A percentile compares a stretch with the other conserved stretches of the same genome.
Evolutionary conservation across 345 rosid genomes (phyloP).

Genomic region (Populus pruinosa): DNA sequence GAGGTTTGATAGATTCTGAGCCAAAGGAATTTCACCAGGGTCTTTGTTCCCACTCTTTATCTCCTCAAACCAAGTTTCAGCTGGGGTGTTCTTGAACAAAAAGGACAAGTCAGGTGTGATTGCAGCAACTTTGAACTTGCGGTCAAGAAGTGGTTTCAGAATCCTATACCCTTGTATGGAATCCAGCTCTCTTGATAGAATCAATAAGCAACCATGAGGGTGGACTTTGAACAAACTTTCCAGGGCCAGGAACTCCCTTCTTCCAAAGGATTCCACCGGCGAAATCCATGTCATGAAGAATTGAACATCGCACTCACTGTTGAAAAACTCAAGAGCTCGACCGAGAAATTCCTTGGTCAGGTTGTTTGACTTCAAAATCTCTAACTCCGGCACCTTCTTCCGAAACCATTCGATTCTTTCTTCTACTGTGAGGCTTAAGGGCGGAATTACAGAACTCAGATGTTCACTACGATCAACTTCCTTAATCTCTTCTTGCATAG

Average conservation of each 20-base stretch:
- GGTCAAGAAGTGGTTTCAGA: conserved; percentile 53
- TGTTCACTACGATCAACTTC: conserved; percentile 10
- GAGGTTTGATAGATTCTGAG: conserved; percentile 74
- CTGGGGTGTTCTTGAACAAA: conserved; percentile 62
- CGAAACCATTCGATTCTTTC: conserved; percentile 51
- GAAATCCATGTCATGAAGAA: conserved; percentile 93
- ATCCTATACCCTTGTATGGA: conserved; percentile 44
- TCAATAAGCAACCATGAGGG: conserved; percentile 61
- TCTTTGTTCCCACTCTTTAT: conserved; percentile 58
- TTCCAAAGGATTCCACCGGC: conserved; percentile 42
- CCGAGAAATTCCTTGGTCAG: conserved; percentile 45
- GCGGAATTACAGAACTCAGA: conserved; percentile 40
- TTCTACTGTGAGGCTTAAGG: conserved; percentile 38
- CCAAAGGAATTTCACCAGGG: conserved; percentile 71
- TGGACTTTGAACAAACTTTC: conserved; percentile 66
- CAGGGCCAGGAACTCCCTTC: conserved; percentile 49
- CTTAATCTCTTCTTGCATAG: conserved; percentile 24
- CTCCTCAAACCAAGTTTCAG: conserved; percentile 58
- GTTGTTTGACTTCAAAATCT: conserved; percentile 50
- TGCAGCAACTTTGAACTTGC: conserved; percentile 44
- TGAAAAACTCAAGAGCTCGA: conserved; percentile 47
- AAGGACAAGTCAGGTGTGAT: conserved; percentile 58
- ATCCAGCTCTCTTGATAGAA: conserved; percentile 65
- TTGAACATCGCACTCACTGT: conserved; percentile 43
- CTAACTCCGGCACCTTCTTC: conserved; percentile 34